Evolutionary conservation across 2,329 filamentous ascomycete genomes (phyloP), one percentile per base, ranked within the genome.

Genomic region (Curvularia spicifera): DNA sequence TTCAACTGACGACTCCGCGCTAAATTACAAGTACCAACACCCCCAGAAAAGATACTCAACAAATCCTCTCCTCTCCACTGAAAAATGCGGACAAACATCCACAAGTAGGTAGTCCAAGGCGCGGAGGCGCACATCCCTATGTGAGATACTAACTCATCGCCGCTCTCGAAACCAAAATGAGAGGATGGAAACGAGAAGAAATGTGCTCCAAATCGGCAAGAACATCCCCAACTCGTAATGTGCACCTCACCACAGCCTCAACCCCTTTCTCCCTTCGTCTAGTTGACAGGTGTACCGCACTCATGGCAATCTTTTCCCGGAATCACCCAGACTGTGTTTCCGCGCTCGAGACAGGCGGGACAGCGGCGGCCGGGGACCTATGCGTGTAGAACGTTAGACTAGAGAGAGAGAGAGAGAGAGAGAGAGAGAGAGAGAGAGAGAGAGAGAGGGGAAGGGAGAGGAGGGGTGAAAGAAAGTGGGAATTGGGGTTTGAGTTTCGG

Each of bases 271-370:
- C 8, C 10, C 10, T 33, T 24, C 22, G 22, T 24, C 22, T 37
- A n/a, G 3, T 76, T 77, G 33, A 78, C 76, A n/a, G 74, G 73
- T 50, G 75, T 77, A 44, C 76, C 76, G 51, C 76, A 78, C 44
- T 73, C 65, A 7, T 74, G 73, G 59, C 76, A 78, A 62, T 72
- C 73, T 56, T 78, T 78, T 26, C 76, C 76, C 5, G 74, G 75
- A 50, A 78, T 74, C 20, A 78, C 76, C 76, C 76, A 78, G 2
- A 78, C 74, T 2, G 73, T 76, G 44, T 77, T 69, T n/a, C 76
- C 76, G 43, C 74, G 71, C 51, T 77, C 75, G 45, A 78, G 69
- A 51, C 76, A 78, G 31, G 72, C 70, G 26, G 76, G 76, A 66
- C 76, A 78, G 22, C 74, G 74, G 51, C 74, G 73, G 44, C 75